Percentiles rank a stretch among this genome's conserved stretches.
These are phyloP conservation scores for Alternaria incomplexa DNA, from an alignment of 2,329 filamentous ascomycete species.

Conservation along the genomic window DNA sequence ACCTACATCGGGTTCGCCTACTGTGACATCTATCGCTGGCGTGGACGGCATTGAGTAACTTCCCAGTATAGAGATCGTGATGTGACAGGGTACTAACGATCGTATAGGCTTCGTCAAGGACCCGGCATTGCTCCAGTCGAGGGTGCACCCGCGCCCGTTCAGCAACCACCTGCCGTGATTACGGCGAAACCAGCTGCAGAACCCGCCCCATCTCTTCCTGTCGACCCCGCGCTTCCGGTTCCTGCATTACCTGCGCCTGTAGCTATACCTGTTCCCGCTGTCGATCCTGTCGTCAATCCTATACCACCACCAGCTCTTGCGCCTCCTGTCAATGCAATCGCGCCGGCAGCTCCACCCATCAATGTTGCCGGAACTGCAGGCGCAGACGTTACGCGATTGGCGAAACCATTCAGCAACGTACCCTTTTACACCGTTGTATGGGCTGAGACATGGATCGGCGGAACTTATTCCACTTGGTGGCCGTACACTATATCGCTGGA, in stretches of 20 bases:
- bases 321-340: neutral
- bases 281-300: conserved; percentile 1
- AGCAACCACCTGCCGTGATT: neutral
- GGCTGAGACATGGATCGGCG: conserved; percentile 39
- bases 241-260: neutral
- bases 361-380: neutral
- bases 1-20: neutral
- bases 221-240: neutral
- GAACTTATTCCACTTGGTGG: conserved; percentile 39
- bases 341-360: neutral
- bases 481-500: conserved; percentile 37
- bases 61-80: neutral
- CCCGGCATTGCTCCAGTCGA: conserved; percentile 2
- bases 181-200: neutral
- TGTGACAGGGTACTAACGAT: neutral
- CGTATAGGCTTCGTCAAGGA: conserved; percentile 21
- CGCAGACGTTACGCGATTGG: neutral
- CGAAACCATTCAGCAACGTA: conserved; percentile 8
- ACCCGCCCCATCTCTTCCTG: neutral
- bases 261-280: neutral
- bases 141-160: conserved; percentile 1
- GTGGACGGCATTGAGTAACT: neutral
- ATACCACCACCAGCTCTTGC: conserved; percentile 1
- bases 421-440: conserved; percentile 41
- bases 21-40: neutral